phyloP scores from a whole-genome alignment of 2,329 filamentous ascomycete species.

The Westerdykella sp. region DNA sequence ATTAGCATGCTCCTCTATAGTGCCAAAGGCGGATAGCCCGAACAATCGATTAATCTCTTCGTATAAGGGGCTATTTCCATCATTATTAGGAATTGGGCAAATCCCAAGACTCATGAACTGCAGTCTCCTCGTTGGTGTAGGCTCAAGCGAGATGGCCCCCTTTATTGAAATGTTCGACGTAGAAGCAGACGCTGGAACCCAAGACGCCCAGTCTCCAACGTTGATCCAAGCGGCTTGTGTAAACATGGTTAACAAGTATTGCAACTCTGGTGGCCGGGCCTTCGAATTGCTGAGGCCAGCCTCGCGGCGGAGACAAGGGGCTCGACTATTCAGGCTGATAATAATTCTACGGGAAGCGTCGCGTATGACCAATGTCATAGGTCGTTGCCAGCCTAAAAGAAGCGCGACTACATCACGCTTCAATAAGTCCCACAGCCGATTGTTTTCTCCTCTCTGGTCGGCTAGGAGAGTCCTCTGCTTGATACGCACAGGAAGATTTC shows the following conservation, averaged over 20 bases:
- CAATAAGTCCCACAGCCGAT: constrained; percentile 61
- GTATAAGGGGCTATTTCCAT: constrained; percentile 61
- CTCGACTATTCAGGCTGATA: constrained; percentile 18
- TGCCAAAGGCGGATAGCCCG: constrained; percentile 68
- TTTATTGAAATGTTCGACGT: constrained; percentile 56
- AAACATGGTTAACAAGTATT: constrained; percentile 43
- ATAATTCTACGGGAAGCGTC: constrained; percentile 44
- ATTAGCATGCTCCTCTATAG: constrained; percentile 43
- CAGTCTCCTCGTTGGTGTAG: constrained; percentile 62
- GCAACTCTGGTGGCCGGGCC: constrained; percentile 14
- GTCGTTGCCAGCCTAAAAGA: constrained; percentile 61
- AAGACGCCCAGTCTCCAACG: constrained; percentile 49
- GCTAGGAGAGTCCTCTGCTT: constrained; percentile 62
- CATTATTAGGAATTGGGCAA: constrained; percentile 53
- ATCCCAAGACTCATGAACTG: constrained; percentile 82
- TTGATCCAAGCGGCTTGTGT: constrained; percentile 59
- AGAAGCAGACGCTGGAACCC: constrained; percentile 66
- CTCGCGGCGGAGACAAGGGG: too few relatives aligned
- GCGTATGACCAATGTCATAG: constrained; percentile 53
- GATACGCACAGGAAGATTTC: constrained; percentile 82
- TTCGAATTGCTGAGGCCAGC: background rate
- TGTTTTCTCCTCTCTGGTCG: constrained; percentile 47
- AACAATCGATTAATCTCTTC: constrained; percentile 75
- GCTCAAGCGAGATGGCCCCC: constrained; percentile 65
- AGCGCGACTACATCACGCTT: constrained; percentile 55